Base-by-base conservation (phyloP, 2,329 filamentous ascomycete genomes). In the Epichloe aotearoae region DNA sequence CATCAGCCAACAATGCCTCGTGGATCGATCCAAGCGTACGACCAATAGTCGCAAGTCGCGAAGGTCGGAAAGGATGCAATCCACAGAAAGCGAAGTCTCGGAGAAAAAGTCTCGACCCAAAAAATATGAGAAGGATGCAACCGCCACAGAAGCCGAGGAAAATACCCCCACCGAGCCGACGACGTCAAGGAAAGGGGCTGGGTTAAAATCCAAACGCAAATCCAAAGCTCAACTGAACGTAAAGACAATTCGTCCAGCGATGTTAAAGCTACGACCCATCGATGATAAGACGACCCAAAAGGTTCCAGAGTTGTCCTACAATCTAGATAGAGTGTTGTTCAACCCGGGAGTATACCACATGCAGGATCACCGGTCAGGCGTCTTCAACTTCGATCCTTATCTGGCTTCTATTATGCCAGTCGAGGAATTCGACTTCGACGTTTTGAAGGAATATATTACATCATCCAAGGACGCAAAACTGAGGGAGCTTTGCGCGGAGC, bases 341-440 rank as follows among this genome's bases (percentile, higher is more conserved):
- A 98, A 96, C 61, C 84, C 84, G 2, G 90, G 93, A 20, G 87
- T 96, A 38, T 95, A 96, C 64, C 83, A 88, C 47, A 77, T 98
- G 48, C 90, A 95, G 66, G 93, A 98, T 64, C 82, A 84, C 23
- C 80, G 88, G 52, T 89, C 91, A 39, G 78, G 82, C 17, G 88
- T 97, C 6, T 98, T 82, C 75, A 98, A 98, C 64, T 98, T 98
- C 60, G 91, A 98, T 62, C 93, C 94, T 0, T 96, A 96, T 61
- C 76, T 98, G 19, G 81, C 89, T 53, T 82, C 82, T 49, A 94
- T 98, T 59, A 97, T 97, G 88, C 90, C 93, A 2, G 83, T 93
- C 15, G 73, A 79, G 2, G 88, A 98, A 62, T 98, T 98, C 61
- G 88, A 98, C 62, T 98, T 95, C 65, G 78, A 86, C 52, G 83